A percentile compares a stretch with the other conserved stretches of the same genome.
phyloP scores from a whole-genome alignment of 2,329 filamentous ascomycete genomes.

The Xylaria polymorpha region DNA sequence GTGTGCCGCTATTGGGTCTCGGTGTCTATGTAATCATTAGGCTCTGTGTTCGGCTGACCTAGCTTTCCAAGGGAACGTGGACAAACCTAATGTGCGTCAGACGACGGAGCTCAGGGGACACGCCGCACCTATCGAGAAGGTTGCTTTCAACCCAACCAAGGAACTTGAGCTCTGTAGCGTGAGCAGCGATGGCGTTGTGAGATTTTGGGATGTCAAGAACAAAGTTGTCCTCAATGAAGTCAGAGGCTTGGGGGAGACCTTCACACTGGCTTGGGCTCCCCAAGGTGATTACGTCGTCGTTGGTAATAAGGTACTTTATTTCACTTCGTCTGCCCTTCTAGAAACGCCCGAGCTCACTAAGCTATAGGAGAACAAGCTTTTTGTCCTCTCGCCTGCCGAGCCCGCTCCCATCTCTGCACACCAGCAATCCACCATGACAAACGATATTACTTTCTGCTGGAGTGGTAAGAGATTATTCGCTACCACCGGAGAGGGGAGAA shows the following conservation, averaged over 20 bases:
- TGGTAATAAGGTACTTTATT: constrained; percentile 72
- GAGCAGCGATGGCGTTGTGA: constrained; percentile 77
- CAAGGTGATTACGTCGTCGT: constrained; percentile 77
- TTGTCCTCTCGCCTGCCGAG: constrained; percentile 70
- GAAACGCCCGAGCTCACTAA: constrained; percentile 21
- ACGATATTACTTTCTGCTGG: constrained; percentile 80
- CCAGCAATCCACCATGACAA: constrained; percentile 73
- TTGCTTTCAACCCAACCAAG: constrained; percentile 81
- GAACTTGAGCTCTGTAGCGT: constrained; percentile 82
- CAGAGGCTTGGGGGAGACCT: constrained; percentile 72
- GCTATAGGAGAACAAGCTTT: constrained; percentile 69
- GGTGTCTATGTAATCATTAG: background rate
- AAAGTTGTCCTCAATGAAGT: constrained; percentile 78
- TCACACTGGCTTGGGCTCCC: constrained; percentile 79
- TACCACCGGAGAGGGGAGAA: constrained; percentile 76
- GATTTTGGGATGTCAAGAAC: constrained; percentile 83
- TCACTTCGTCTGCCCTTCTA: background rate
- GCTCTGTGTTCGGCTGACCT: constrained; percentile 21
- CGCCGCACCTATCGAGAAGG: constrained; percentile 74
- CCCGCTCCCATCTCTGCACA: constrained; percentile 67
- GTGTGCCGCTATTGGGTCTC: constrained; percentile 46
- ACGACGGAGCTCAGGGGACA: constrained; percentile 81
- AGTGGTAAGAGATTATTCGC: constrained; percentile 76
- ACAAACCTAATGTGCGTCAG: constrained; percentile 77
- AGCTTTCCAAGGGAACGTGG: constrained; percentile 73